Conservation (phyloP, 164 flowering plant genomes). For the Kingdonia uniflora region DNA sequence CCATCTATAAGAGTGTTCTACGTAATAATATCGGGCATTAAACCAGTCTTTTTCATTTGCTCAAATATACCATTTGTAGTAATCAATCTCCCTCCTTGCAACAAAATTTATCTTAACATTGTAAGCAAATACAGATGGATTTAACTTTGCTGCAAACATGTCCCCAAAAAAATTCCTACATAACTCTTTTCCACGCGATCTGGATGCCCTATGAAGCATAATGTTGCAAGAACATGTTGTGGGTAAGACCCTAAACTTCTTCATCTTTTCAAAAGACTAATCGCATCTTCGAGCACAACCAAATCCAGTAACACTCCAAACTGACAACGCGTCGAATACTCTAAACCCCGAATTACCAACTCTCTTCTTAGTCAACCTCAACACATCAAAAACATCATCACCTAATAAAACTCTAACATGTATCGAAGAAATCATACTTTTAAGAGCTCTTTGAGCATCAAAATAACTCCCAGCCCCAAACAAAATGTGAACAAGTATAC, state of each 20-base stretch:
- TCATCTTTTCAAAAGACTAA: slow-evolving; percentile 59
- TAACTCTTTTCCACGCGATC: slow-evolving; percentile 27
- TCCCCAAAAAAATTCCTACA: slow-evolving; percentile 45
- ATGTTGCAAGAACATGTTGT: slow-evolving; percentile 62
- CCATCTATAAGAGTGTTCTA: slow-evolving; percentile 76
- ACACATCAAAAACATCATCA: slow-evolving; percentile 37
- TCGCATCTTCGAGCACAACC: slow-evolving; percentile 65
- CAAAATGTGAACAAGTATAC: slow-evolving; percentile 56
- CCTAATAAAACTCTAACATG: slow-evolving; percentile 12
- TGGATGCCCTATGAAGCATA: slow-evolving; percentile 48
- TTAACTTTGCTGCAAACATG: slow-evolving; percentile 46
- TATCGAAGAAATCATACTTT: slow-evolving; percentile 26
- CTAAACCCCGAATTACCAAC: slow-evolving; percentile 44
- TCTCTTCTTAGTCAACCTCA: slow-evolving; percentile 51
- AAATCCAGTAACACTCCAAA: slow-evolving; percentile 46
- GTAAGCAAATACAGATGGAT: slow-evolving; percentile 51
- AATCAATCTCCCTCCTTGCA: slow-evolving; percentile 67
- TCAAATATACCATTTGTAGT: slow-evolving; percentile 38
- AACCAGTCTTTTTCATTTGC: slow-evolving; percentile 47
- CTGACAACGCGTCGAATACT: slow-evolving; percentile 64
- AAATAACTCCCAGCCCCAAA: slow-evolving; percentile 49
- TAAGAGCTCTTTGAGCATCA: slow-evolving; percentile 38
- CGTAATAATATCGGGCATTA: slow-evolving; percentile 62
- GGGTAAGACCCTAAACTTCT: slow-evolving; percentile 36
- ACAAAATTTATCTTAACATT: slow-evolving; percentile 58